Evolutionary conservation across 2,329 filamentous ascomycete genomes (phyloP).

Genomic region (Aureobasidium sp.): DNA sequence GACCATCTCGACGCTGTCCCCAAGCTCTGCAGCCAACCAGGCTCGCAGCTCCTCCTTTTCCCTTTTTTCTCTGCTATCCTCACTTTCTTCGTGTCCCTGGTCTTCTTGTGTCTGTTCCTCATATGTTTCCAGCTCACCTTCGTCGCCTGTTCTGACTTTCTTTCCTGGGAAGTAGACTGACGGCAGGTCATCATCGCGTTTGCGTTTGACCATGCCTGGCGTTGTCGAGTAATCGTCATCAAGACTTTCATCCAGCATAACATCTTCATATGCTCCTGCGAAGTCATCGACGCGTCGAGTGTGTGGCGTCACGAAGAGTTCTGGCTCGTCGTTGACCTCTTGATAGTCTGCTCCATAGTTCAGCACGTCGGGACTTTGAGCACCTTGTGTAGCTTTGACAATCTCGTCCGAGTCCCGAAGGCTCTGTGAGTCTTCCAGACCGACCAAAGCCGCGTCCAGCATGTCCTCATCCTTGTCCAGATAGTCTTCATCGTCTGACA

Average conservation of each 20-base stretch:
- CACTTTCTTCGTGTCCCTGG: conserved; percentile 6
- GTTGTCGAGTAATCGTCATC: background rate
- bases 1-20: conserved; percentile 33
- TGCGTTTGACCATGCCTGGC: background rate
- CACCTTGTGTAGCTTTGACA: background rate
- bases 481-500: background rate
- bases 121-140: background rate
- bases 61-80: conserved; percentile 1
- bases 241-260: background rate
- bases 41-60: conserved; percentile 27
- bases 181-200: background rate
- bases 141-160: background rate
- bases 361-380: background rate
- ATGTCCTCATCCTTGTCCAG: conserved; percentile 18
- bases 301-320: background rate
- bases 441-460: conserved; percentile 18
- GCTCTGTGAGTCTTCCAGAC: conserved; percentile 16
- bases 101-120: background rate
- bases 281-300: background rate
- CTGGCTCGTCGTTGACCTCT: background rate
- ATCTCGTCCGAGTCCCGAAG: background rate
- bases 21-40: conserved; percentile 35
- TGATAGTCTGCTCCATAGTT: background rate
- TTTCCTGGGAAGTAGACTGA: conserved; percentile 1
- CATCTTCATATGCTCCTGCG: background rate